A percentile compares a stretch with the other conserved stretches of the same genome.
Conservation (phyloP, 352 stramenopile genomes). For the Globisporangium canariense region DNA sequence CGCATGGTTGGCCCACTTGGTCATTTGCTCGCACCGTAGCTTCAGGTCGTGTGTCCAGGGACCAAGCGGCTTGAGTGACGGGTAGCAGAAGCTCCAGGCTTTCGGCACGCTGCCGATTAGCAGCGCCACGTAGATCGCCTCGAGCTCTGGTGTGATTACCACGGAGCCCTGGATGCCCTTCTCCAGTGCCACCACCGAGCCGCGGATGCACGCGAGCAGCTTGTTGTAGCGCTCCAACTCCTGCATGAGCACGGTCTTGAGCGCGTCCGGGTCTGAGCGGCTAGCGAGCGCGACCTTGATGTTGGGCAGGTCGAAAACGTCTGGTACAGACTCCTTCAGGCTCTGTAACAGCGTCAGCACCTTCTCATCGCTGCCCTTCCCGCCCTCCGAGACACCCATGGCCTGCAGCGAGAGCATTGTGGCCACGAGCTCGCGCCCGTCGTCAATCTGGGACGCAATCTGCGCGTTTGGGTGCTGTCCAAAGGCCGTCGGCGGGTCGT, state of each 20-base stretch:
- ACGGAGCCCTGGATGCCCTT: slow-evolving; percentile 92
- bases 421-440: slow-evolving; percentile 84
- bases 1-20: slow-evolving; percentile 79
- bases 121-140: slow-evolving; percentile 91
- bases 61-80: slow-evolving; percentile 92
- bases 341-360: slow-evolving; percentile 80
- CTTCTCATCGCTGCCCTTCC: slow-evolving; percentile 87
- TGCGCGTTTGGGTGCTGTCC: slow-evolving; percentile 95
- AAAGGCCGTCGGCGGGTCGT: slow-evolving; percentile 91
- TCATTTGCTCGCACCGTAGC: slow-evolving; percentile 88
- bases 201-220: slow-evolving; percentile 74
- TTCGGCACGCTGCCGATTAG: slow-evolving; percentile 85
- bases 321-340: slow-evolving; percentile 85
- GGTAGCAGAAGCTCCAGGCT: slow-evolving; percentile 93
- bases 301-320: slow-evolving; percentile 85
- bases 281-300: slow-evolving; percentile 68
- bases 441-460: slow-evolving; percentile 94
- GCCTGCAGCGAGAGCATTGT: slow-evolving; percentile 91
- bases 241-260: slow-evolving; percentile 94
- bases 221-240: slow-evolving; percentile 95
- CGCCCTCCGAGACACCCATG: slow-evolving; percentile 74
- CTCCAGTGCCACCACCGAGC: slow-evolving; percentile 82
- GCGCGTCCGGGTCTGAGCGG: slow-evolving; percentile 85
- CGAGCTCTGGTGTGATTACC: slow-evolving; percentile 94
- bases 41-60: slow-evolving; percentile 93